Conservation (phyloP, 2,329 filamentous ascomycete species). For the Phoma herbarum region DNA sequence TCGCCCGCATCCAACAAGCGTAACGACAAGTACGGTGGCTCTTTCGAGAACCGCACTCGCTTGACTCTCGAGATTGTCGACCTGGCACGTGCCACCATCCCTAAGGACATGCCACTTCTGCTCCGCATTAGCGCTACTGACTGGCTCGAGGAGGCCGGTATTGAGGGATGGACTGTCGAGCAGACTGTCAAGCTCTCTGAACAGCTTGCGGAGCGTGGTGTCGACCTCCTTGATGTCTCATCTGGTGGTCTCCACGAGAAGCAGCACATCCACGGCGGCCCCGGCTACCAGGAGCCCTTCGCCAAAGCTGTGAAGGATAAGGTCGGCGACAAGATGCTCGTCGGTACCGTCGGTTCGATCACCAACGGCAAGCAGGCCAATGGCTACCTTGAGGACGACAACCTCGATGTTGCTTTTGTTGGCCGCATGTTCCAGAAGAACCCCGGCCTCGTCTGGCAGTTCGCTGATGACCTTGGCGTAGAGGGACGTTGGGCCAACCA, state of each 20-base stretch:
- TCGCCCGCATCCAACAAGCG: constrained; percentile 75
- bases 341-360: constrained; percentile 80
- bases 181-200: constrained; percentile 71
- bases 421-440: constrained; percentile 84
- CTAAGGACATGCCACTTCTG: constrained; percentile 74
- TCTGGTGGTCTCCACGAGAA: constrained; percentile 73
- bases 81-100: constrained; percentile 68
- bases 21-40: constrained; percentile 73
- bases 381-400: constrained; percentile 42
- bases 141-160: constrained; percentile 71
- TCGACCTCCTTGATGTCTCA: constrained; percentile 86
- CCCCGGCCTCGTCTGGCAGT: constrained; percentile 77
- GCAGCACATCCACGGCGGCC: constrained; percentile 68
- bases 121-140: constrained; percentile 78
- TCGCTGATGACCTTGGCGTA: constrained; percentile 76
- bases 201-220: constrained; percentile 73
- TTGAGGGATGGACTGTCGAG: constrained; percentile 71
- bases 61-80: constrained; percentile 74
- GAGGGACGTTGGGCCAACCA: constrained; percentile 77
- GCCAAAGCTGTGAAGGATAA: constrained; percentile 76
- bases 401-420: constrained; percentile 74
- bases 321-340: constrained; percentile 74
- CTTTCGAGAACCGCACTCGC: constrained; percentile 75
- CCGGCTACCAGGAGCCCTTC: constrained; percentile 78
- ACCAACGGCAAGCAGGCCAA: constrained; percentile 72